phyloP scores from a whole-genome alignment of 768 basidiomycete species.

The Harrya chromipes region DNA sequence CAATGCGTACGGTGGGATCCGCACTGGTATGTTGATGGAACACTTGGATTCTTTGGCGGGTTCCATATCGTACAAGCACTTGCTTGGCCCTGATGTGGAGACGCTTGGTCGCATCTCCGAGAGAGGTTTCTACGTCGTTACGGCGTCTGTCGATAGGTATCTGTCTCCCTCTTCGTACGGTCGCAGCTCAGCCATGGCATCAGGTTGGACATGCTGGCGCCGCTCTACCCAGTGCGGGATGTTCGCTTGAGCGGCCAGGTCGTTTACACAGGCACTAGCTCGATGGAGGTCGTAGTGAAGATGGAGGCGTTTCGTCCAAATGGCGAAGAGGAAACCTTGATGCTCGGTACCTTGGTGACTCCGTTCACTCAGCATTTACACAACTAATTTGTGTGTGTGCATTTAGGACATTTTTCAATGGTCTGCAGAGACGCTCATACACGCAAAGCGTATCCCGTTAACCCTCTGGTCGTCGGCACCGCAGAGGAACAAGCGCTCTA shows the following conservation, averaged over 20 bases:
- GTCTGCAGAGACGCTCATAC: conserved; percentile 74
- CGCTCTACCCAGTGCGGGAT: conserved; percentile 59
- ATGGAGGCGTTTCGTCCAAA: conserved; percentile 64
- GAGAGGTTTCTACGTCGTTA: conserved; percentile 77
- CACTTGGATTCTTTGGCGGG: conserved; percentile 85
- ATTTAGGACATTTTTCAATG: conserved; percentile 85
- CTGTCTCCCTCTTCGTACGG: background rate
- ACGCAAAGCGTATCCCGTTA: conserved; percentile 60
- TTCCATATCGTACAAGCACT: conserved; percentile 79
- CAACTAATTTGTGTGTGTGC: background rate
- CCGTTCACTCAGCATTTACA: background rate
- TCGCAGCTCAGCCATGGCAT: background rate
- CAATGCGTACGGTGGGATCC: conserved; percentile 67
- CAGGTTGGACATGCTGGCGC: conserved; percentile 45
- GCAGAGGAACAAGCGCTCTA: conserved; percentile 62
- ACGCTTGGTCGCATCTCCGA: conserved; percentile 54
- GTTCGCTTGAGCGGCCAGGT: conserved; percentile 78
- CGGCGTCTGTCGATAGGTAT: conserved; percentile 77
- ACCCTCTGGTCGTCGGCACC: conserved; percentile 55
- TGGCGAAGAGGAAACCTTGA: conserved; percentile 54
- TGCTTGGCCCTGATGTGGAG: conserved; percentile 63
- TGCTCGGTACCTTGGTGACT: conserved; percentile 45
- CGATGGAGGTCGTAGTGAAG: conserved; percentile 84
- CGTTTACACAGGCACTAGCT: conserved; percentile 70
- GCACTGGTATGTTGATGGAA: conserved; percentile 73